These are phyloP conservation scores for Tricholoma flavovirens DNA, from an alignment of 768 basidiomycete species.

Conservation along the genomic window DNA sequence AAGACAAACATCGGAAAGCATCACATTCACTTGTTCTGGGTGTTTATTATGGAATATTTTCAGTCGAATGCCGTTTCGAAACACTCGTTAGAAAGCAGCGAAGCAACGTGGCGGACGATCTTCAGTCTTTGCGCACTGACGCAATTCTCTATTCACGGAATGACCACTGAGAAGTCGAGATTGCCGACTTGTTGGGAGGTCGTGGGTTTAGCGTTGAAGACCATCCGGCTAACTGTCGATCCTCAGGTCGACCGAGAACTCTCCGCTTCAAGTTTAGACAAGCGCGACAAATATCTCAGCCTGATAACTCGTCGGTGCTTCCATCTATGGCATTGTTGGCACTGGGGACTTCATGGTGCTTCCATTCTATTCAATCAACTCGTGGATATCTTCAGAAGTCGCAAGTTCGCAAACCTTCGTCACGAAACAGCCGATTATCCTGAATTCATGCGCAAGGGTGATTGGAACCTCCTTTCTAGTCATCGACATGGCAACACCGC, in stretches of 20 bases:
- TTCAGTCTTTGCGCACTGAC: constrained; percentile 70
- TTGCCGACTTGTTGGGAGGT: constrained; percentile 64
- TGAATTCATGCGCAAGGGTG: constrained; percentile 53
- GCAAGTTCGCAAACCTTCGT: constrained; percentile 69
- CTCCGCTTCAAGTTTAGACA: constrained; percentile 33
- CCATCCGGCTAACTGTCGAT: constrained; percentile 51
- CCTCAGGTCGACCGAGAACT: constrained; percentile 35
- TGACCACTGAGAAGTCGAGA: constrained; percentile 26
- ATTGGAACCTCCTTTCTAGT: constrained; percentile 47
- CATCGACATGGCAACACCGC: constrained; percentile 58
- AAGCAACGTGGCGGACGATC: constrained; percentile 65
- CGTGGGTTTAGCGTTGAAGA: constrained; percentile 49
- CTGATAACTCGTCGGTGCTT: constrained; percentile 69
- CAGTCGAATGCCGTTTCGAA: constrained; percentile 18
- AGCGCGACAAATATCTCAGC: constrained; percentile 67
- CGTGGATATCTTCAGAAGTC: constrained; percentile 66
- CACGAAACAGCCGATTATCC: constrained; percentile 64
- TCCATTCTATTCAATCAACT: constrained; percentile 57
- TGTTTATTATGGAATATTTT: constrained; percentile 31
- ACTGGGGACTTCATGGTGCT: constrained; percentile 61
- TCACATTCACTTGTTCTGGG: constrained; percentile 40
- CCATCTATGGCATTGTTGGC: constrained; percentile 68
- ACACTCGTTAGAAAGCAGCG: constrained; percentile 44
- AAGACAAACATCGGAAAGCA: constrained; percentile 10
- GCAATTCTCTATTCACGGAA: constrained; percentile 62